Base-by-base conservation (phyloP, 208 protist species). In the Leishmania gerbilli region DNA sequence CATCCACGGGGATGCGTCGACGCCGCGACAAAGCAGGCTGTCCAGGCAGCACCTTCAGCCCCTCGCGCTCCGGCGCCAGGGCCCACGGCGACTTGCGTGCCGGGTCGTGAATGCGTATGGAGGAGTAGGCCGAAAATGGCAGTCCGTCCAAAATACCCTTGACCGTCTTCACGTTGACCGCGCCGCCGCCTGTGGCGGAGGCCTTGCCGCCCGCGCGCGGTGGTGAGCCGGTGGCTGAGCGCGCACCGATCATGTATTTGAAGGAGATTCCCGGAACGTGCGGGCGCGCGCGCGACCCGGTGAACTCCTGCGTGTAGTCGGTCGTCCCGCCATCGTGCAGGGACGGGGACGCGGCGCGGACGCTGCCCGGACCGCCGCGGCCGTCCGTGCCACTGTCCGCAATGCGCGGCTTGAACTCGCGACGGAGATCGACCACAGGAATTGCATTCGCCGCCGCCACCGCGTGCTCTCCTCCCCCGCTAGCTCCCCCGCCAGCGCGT, bases 71-170 rank as follows among this genome's bases (percentile, higher is more conserved):
- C 71, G 93, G 91, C 27, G 88, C 92, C 62, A 92, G 79, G 13
- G 93, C 91, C 91, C 93, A 96, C 47, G 93, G 88, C 19, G 93
- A 96, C 40, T 91, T 91, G 53, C 84, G 88, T 37, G 81, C 76
- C 34, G 91, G 90, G 71, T 95, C 86, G 68, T 90, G 88, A 19
- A 93, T 84, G 37, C 65, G 77, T 19, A 95, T 83, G 37, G 90
- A 92, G 27, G 91, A 95, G 84, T 93, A 95, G 67, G 65, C 31
- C 64, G 85, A 80, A 65, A 85, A 88, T 0, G 90, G 88, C n/a
- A 92, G 72, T 4, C 84, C 88, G 24, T 87, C 81, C 31, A 85
- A 79, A 9, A 87, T 49, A 13, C 87, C 77, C 56, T 76, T 34
- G 4, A 92, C 81, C 6, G 79, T 60, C 60, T 62, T 55, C 15